Evolutionary conservation across 108 stramenopile species (phyloP), one percentile per base, ranked within the genome.

Genomic region (Asterionellopsis glacialis): DNA sequence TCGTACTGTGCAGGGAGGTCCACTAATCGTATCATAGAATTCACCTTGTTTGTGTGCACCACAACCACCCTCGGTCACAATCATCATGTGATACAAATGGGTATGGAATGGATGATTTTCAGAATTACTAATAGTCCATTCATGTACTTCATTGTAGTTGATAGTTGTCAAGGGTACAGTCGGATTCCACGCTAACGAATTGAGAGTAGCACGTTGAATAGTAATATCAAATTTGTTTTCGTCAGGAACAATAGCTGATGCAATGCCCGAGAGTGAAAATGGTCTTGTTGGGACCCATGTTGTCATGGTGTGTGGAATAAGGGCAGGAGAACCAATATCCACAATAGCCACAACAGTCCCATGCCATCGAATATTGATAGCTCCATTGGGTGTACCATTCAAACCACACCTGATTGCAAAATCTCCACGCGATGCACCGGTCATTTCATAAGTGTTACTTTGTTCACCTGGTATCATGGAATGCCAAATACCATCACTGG

Each of bases 71-170:
- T 61, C 54, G 3, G 63, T 39, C 6, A 77, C 72, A 12, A 77
- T 50, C 47, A 69, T 73, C 74, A 81, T 76, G 24, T 73, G 75
- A 45, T 81, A 74, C 15, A 73, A 45, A 50, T 81, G 75, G 2
- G 73, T 38, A 63, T 81, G 80, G 38, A 74, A 77, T 4, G 75
- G 73, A 64, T 81, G 80, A 6, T 39, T 12, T 5, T 51, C 33
- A 12, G 69, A 54, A 50, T 58, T 19, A n/a, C 27, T 13, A 26
- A 81, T 26, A 24, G 52, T 55, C 72, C 68, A 74, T 57, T 81
- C 75, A n/a, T 68, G 57, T 2, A 74, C 49, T 16, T 69, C 51
- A 19, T 69, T 63, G 47, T 65, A 64, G 9, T 65, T 26, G 0
- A 74, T 54, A 12, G 58, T 55, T 18, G 44, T 59, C 5, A 81